A percentile compares a stretch with the other conserved stretches of the same genome.
Evolutionary conservation across 768 basidiomycete genomes (phyloP).

Genomic region (Phaeotremella fagi): DNA sequence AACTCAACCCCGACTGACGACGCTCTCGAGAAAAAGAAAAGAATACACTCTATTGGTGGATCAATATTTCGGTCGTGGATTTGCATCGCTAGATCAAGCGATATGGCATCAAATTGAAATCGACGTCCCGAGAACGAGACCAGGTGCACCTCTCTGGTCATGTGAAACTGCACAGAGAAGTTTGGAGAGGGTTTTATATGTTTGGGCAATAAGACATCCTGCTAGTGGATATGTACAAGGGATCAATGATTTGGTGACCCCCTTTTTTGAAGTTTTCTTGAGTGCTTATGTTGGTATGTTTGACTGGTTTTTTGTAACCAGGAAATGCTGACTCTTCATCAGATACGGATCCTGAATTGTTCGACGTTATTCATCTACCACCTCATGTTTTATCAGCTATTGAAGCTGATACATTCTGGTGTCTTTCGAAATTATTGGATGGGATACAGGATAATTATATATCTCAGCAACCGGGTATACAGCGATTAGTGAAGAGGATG

Average conservation of each 20-base stretch:
- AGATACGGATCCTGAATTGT: constrained; percentile 88
- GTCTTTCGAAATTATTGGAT: constrained; percentile 86
- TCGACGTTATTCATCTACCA: constrained; percentile 74
- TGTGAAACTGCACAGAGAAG: constrained; percentile 82
- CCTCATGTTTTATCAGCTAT: constrained; percentile 69
- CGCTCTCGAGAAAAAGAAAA: constrained; percentile 80
- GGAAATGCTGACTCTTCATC: constrained; percentile 1
- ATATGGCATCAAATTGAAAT: constrained; percentile 99
- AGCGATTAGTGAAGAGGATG: constrained; percentile 88
- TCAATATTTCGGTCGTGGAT: constrained; percentile 79
- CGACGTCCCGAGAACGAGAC: constrained; percentile 91
- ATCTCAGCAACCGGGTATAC: constrained; percentile 91
- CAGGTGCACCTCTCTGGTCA: constrained; percentile 88
- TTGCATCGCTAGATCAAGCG: constrained; percentile 77
- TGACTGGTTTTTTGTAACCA: background rate
- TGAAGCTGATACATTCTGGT: constrained; percentile 98
- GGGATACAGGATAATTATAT: constrained; percentile 99
- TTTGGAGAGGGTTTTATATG: constrained; percentile 90
- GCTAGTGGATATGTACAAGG: constrained; percentile 99
- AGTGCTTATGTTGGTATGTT: constrained; percentile 81
- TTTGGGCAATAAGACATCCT: constrained; percentile 98
- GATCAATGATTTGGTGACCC: constrained; percentile 95
- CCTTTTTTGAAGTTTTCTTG: constrained; percentile 96
- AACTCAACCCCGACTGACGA: constrained; percentile 64
- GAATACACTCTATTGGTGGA: constrained; percentile 88